phyloP scores from a whole-genome alignment of 108 stramenopile species.

The Cyclotella choctawhatcheeana region DNA sequence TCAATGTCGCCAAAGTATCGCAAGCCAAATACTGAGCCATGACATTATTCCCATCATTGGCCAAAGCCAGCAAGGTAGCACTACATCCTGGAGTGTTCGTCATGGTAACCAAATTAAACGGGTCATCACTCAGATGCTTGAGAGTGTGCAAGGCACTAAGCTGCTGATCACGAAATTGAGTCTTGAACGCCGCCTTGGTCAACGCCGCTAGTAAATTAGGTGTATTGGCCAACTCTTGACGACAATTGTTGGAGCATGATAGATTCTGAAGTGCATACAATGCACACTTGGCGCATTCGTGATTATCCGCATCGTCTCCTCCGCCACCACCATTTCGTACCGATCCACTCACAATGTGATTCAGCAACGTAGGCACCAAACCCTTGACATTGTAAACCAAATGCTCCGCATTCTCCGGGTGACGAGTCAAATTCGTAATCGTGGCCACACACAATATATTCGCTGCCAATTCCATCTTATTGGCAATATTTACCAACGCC shows the following conservation, averaged over 20 bases:
- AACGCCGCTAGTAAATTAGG: slow-evolving; percentile 26
- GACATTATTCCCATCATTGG: slow-evolving; percentile 33
- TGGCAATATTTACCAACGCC: slow-evolving; percentile 35
- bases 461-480: slow-evolving; percentile 43
- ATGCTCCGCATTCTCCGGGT: slow-evolving; percentile 42
- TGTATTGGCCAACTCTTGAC: slow-evolving; percentile 47
- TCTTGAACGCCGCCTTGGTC: slow-evolving; percentile 38
- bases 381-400: slow-evolving; percentile 33
- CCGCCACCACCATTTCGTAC: background rate
- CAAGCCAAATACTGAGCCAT: slow-evolving; percentile 53
- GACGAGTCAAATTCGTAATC: slow-evolving; percentile 48
- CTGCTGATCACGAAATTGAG: slow-evolving; percentile 37
- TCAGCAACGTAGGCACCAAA: slow-evolving; percentile 28
- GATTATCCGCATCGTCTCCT: background rate
- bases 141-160: slow-evolving; percentile 46
- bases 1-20: slow-evolving; percentile 53
- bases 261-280: slow-evolving; percentile 49
- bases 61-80: slow-evolving; percentile 42
- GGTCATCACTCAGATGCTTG: slow-evolving; percentile 51
- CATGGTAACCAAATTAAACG: slow-evolving; percentile 49
- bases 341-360: slow-evolving; percentile 3
- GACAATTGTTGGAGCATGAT: slow-evolving; percentile 41
- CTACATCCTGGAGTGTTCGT: slow-evolving; percentile 52
- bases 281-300: slow-evolving; percentile 47
- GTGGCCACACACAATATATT: slow-evolving; percentile 51